Evolutionary conservation across 2,329 filamentous ascomycete genomes (phyloP).

Genomic region (Colletotrichum cuscutae): DNA sequence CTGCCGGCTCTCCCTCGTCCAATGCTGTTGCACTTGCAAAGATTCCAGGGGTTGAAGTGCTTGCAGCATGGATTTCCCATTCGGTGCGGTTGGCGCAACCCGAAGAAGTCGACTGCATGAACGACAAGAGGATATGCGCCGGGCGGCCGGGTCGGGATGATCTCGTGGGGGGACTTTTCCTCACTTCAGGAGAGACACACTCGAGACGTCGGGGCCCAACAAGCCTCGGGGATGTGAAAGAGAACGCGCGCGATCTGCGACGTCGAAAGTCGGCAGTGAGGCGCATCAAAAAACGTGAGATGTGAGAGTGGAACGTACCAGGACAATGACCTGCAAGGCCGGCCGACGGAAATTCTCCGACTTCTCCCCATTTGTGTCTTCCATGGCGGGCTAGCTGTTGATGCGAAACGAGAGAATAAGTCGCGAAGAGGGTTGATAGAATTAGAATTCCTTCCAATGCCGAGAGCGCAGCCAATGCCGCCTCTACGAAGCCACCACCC

Average conservation of each 20-base stretch:
- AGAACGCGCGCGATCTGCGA: not conserved
- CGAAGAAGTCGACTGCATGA: conserved; percentile 27
- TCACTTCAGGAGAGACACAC: not conserved
- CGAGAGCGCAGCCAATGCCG: conserved; percentile 20
- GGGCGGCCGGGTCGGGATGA: conserved; percentile 5
- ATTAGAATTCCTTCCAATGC: not conserved
- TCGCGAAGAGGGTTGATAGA: not conserved
- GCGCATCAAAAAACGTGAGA: conserved; percentile 20
- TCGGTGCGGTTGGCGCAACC: conserved; percentile 17
- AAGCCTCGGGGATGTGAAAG: not conserved
- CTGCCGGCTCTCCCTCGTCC: not conserved
- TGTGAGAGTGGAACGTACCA: conserved; percentile 65
- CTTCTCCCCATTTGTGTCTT: conserved; percentile 25
- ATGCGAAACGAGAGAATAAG: not conserved
- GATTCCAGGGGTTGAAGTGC: not conserved
- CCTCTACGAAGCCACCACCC: conserved; percentile 1
- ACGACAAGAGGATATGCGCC: conserved; percentile 16
- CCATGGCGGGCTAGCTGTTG: conserved; percentile 7
- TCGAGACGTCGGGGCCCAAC: not conserved
- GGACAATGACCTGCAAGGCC: conserved; percentile 78
- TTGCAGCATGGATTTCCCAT: conserved; percentile 21
- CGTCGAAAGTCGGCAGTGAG: not conserved
- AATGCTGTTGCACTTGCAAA: conserved; percentile 10
- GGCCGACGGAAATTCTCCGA: conserved; percentile 42
- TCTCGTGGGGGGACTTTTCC: not conserved